Evolutionary conservation across 2,329 filamentous ascomycete species (phyloP).

Genomic region (Ilyonectria mors-panacis): DNA sequence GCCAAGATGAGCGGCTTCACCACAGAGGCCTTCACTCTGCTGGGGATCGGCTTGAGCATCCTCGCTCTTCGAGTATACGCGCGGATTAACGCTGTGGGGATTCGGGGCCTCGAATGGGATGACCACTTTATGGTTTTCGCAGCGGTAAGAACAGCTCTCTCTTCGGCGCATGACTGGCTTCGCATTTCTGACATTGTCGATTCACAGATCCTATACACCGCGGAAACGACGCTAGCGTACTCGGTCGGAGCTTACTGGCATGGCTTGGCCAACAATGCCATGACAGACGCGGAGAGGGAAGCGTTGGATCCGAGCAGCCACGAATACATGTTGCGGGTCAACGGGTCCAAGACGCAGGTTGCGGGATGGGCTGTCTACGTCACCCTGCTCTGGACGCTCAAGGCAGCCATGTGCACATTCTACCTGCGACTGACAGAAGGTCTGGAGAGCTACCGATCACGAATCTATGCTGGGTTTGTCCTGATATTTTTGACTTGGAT

Average conservation of each 20-base stretch:
- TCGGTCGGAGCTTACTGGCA: constrained; percentile 60
- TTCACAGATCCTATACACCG: constrained; percentile 63
- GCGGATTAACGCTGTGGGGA: constrained; percentile 51
- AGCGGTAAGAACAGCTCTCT: constrained; percentile 59
- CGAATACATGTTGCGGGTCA: constrained; percentile 56
- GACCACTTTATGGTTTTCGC: constrained; percentile 55
- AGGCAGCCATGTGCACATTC: constrained; percentile 67
- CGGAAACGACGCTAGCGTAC: constrained; percentile 65
- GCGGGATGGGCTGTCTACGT: constrained; percentile 67
- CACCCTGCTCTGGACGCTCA: constrained; percentile 65
- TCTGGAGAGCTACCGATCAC: constrained; percentile 24
- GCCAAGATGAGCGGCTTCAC: constrained; percentile 43
- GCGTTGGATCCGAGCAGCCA: constrained; percentile 57
- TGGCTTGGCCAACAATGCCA: constrained; percentile 67
- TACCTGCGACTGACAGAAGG: constrained; percentile 63
- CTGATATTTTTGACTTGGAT: constrained; percentile 64
- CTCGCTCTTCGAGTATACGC: constrained; percentile 56
- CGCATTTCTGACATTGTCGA: constrained; percentile 20
- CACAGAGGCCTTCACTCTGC: constrained; percentile 55
- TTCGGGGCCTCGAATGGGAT: constrained; percentile 52
- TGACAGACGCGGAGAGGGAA: constrained; percentile 64
- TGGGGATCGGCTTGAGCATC: constrained; percentile 51
- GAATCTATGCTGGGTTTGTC: constrained; percentile 63
- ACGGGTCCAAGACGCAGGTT: constrained; percentile 68
- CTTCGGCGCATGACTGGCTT: constrained; percentile 61